Conservation (phyloP, 805 yeast genomes). For the Metschnikowia orientalis region DNA sequence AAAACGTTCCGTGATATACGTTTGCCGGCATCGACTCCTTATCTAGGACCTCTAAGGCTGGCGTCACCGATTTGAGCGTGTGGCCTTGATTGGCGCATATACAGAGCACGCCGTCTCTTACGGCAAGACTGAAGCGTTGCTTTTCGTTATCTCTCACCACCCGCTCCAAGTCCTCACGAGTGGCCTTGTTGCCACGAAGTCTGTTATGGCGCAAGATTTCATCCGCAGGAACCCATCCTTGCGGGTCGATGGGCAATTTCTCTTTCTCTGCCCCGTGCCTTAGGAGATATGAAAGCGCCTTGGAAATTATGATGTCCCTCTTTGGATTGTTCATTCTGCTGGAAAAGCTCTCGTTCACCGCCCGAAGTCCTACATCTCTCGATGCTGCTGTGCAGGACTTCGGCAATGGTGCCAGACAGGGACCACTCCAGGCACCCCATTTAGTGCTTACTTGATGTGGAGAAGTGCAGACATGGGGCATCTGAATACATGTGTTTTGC, state of each 20-base stretch:
- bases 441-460: too few relatives aligned
- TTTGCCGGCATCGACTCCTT: constrained; percentile 43
- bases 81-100: constrained; percentile 97
- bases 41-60: constrained; percentile 38
- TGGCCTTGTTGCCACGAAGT: constrained; percentile 52
- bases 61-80: constrained; percentile 48
- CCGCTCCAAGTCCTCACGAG: constrained; percentile 51
- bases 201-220: constrained; percentile 54
- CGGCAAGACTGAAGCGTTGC: constrained; percentile 56
- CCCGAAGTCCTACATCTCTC: too few relatives aligned
- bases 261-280: constrained; percentile 84
- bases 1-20: constrained; percentile 79
- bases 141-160: constrained; percentile 68
- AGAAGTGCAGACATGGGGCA: too few relatives aligned
- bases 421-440: too few relatives aligned
- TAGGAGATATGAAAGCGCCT: constrained; percentile 67
- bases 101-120: constrained; percentile 20
- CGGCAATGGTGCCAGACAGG: too few relatives aligned
- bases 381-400: too few relatives aligned
- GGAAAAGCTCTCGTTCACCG: too few relatives aligned
- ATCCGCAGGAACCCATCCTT: constrained; percentile 61
- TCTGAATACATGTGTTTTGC: too few relatives aligned
- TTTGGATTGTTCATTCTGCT: too few relatives aligned
- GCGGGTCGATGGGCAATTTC: constrained; percentile 53
- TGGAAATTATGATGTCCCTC: constrained; percentile 59